These are phyloP conservation scores for Penicillium sp. DNA, from an alignment of 2,329 filamentous ascomycete genomes.

Conservation along the genomic window DNA sequence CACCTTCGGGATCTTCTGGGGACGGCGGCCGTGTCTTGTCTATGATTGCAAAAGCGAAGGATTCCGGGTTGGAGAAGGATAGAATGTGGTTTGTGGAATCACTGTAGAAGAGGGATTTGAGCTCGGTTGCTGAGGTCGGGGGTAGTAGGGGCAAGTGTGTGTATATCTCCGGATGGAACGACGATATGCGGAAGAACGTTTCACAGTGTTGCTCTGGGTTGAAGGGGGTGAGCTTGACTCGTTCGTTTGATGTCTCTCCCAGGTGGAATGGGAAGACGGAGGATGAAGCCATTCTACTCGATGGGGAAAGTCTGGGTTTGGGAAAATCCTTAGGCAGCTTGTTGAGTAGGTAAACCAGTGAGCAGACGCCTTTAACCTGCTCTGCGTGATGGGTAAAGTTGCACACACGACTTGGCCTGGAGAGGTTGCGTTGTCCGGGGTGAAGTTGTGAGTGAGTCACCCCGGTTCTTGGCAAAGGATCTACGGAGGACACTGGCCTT, in stretches of 20 bases:
- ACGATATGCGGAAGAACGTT: slow-evolving; percentile 13
- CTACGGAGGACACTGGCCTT: neutral
- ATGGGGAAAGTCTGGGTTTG: too few relatives aligned
- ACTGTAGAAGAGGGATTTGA: slow-evolving; percentile 10
- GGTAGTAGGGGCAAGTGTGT: slow-evolving; percentile 11
- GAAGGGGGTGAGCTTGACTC: slow-evolving; percentile 20
- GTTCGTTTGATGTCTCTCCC: slow-evolving; percentile 9
- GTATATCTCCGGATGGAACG: slow-evolving; percentile 13
- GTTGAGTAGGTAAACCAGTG: neutral
- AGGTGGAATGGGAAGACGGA: slow-evolving; percentile 11
- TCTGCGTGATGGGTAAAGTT: neutral
- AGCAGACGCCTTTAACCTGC: neutral
- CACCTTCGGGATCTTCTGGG: slow-evolving; percentile 13
- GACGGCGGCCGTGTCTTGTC: slow-evolving; percentile 16
- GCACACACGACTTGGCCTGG: neutral
- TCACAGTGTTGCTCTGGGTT: slow-evolving; percentile 12
- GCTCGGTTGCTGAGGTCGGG: slow-evolving; percentile 1
- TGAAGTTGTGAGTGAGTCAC: neutral
- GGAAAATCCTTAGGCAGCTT: neutral
- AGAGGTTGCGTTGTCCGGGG: neutral
- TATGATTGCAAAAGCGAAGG: slow-evolving; percentile 18
- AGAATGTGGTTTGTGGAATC: slow-evolving; percentile 6
- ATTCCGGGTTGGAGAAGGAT: slow-evolving; percentile 15
- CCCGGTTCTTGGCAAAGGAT: neutral
- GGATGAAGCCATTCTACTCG: neutral